These are phyloP conservation scores for Gonium pectorale DNA, from an alignment of 139 green algal species.

Conservation along the genomic window DNA sequence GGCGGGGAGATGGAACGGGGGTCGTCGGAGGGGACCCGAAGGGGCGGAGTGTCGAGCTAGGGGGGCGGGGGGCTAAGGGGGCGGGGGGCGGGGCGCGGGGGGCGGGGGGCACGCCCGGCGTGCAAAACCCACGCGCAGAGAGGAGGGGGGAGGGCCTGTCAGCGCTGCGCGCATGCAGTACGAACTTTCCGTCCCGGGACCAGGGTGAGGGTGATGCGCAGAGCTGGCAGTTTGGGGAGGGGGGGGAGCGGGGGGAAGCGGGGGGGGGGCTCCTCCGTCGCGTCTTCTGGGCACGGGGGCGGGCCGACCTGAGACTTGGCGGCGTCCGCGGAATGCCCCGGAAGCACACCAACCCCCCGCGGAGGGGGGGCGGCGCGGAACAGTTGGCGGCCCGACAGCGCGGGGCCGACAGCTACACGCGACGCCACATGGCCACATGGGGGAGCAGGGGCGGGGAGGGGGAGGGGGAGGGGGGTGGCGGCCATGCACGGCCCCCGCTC, in stretches of 20 bases:
- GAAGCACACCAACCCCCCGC: background rate
- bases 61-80: background rate
- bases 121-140: too few relatives aligned
- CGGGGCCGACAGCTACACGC: slow-evolving; percentile 24
- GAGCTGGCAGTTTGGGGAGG: background rate
- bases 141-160: too few relatives aligned
- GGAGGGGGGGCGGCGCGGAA: slow-evolving; percentile 31
- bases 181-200: too few relatives aligned
- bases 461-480: too few relatives aligned
- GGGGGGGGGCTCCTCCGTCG: background rate
- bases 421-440: background rate
- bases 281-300: background rate
- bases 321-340: background rate
- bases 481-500: too few relatives aligned
- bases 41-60: background rate
- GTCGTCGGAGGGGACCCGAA: background rate
- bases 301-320: slow-evolving; percentile 8
- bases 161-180: too few relatives aligned
- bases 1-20: background rate
- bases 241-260: background rate
- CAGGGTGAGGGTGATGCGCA: background rate
- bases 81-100: background rate
- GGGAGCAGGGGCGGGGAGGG: too few relatives aligned
- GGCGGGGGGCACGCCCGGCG: too few relatives aligned
- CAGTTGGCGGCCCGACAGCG: slow-evolving; percentile 38